A percentile compares a stretch with the other conserved stretches of the same genome.
Evolutionary conservation across 2,329 filamentous ascomycete genomes (phyloP).

Genomic region (Stagonosporopsis rhizophila): DNA sequence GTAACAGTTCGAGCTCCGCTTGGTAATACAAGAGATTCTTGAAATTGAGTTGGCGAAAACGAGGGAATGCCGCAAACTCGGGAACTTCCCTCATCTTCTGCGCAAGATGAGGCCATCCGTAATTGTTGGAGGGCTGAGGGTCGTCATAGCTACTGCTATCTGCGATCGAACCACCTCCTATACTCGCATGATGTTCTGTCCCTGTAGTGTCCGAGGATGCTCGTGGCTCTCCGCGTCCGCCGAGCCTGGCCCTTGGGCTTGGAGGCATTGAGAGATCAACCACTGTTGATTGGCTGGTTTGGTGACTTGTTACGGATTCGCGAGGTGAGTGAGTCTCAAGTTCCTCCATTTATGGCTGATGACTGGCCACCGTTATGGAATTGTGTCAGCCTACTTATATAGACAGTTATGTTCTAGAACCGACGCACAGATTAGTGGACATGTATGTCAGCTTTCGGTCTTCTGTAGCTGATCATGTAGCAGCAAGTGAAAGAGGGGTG

Average conservation of each 20-base stretch:
- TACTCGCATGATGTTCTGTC: background rate
- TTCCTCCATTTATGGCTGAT: background rate
- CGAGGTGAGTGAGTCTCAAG: background rate
- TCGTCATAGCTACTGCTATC: background rate
- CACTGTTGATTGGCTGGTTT: background rate
- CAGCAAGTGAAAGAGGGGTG: background rate
- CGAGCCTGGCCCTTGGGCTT: background rate
- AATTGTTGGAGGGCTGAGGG: background rate
- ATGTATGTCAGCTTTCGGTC: background rate
- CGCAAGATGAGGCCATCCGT: slow-evolving; percentile 6
- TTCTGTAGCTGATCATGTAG: background rate
- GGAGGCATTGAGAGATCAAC: background rate
- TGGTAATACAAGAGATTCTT: slow-evolving; percentile 5
- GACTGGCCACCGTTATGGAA: background rate
- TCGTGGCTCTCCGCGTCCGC: background rate
- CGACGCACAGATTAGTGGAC: background rate
- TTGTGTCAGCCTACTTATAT: background rate
- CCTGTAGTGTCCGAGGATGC: background rate
- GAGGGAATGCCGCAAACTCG: slow-evolving; percentile 7
- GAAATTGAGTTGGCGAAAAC: background rate
- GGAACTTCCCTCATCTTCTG: background rate
- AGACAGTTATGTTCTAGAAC: background rate
- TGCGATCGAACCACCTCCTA: background rate
- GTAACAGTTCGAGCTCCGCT: background rate
- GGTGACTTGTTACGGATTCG: background rate